phyloP scores from a whole-genome alignment of 73 alveolate genomes.

The Paramecium octaurelia region DNA sequence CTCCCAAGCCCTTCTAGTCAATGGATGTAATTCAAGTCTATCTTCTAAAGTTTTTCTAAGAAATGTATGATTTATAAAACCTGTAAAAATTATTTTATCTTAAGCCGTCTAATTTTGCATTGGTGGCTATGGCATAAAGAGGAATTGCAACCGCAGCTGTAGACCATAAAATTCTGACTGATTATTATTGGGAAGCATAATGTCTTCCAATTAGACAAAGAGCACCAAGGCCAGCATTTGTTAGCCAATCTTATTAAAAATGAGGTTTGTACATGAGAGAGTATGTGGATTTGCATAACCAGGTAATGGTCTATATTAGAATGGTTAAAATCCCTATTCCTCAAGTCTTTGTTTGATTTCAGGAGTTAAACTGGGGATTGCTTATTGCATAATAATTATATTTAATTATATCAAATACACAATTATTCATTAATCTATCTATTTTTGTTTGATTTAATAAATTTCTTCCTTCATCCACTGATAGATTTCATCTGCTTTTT shows the following conservation, averaged over 20 bases:
- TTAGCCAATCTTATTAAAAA: conserved; percentile 4
- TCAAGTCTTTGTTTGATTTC: not conserved
- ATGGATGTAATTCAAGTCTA: conserved; percentile 84
- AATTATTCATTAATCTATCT: not conserved
- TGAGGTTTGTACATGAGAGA: not conserved
- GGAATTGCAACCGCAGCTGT: conserved; percentile 29
- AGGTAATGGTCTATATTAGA: not conserved
- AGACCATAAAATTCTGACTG: conserved; percentile 56
- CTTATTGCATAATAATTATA: conserved; percentile 18
- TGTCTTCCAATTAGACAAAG: conserved; percentile 44
- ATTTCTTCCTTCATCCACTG: conserved; percentile 20
- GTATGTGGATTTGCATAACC: not conserved
- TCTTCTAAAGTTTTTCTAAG: conserved; percentile 76
- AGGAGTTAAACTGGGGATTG: not conserved
- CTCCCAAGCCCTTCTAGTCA: conserved; percentile 92
- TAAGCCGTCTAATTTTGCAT: conserved; percentile 18
- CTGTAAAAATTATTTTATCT: conserved; percentile 29
- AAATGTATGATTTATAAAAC: not conserved
- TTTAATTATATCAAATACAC: not conserved
- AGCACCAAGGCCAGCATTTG: conserved; percentile 42
- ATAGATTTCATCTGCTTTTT: conserved; percentile 29
- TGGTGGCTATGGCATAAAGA: conserved; percentile 36
- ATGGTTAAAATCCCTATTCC: conserved; percentile 2
- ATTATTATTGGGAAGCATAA: not conserved
- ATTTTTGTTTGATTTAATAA: not conserved